These are phyloP conservation scores for Aspergillus nidulans DNA, from an alignment of 495 filamentous ascomycete genomes.

Conservation along the genomic window DNA sequence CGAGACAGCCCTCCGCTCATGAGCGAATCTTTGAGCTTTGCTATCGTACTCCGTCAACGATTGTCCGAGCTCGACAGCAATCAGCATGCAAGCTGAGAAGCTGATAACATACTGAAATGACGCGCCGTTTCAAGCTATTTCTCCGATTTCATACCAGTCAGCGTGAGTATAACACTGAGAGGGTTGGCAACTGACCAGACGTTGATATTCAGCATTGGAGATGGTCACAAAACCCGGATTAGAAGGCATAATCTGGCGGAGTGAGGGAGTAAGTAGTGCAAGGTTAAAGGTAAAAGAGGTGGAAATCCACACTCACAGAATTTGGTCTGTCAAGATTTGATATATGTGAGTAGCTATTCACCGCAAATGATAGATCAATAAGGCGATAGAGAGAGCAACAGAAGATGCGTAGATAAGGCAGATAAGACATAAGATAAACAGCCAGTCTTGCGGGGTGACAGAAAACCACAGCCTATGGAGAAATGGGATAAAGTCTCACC, in stretches of 20 bases:
- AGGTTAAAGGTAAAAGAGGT: background rate
- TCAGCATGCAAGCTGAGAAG: background rate
- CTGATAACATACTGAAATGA: slow-evolving; percentile 33
- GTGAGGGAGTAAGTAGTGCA: background rate
- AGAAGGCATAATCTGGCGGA: slow-evolving; percentile 5
- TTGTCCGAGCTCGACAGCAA: background rate
- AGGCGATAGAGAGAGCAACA: background rate
- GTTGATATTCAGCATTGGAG: slow-evolving; percentile 51
- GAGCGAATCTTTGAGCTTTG: slow-evolving; percentile 58
- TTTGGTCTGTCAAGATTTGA: slow-evolving; percentile 5
- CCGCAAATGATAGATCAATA: background rate
- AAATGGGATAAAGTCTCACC: slow-evolving; percentile 8
- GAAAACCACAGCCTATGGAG: background rate
- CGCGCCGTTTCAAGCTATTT: slow-evolving; percentile 41
- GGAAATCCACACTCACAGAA: slow-evolving; percentile 3
- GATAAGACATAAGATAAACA: background rate
- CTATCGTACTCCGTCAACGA: slow-evolving; percentile 31
- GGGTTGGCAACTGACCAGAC: slow-evolving; percentile 41
- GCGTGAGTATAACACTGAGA: background rate
- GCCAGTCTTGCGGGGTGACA: too few relatives aligned
- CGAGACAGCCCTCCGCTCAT: slow-evolving; percentile 57
- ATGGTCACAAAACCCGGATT: slow-evolving; percentile 46
- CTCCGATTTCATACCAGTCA: slow-evolving; percentile 15
- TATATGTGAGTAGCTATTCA: background rate
- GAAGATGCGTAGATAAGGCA: too few relatives aligned